Evolutionary conservation across 805 yeast genomes (phyloP), one percentile per base, ranked within the genome.

Genomic region (Lipomyces spencermartinsiae): DNA sequence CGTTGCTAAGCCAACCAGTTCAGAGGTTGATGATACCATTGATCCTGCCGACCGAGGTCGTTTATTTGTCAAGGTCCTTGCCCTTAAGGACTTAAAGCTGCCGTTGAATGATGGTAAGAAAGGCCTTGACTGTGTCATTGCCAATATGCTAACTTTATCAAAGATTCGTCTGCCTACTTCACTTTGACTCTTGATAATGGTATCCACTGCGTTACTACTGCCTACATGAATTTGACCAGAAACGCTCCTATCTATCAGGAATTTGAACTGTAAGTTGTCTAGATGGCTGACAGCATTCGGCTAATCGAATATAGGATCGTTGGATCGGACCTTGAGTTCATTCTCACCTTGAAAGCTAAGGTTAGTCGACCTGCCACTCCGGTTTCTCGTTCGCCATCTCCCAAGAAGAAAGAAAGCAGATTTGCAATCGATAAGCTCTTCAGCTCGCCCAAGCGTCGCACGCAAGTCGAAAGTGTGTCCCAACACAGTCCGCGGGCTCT

Each of bases 181-280:
- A 80, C 83, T 33, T 72, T 87, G 19, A 76, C 78, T 22, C 79
- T 89, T 63, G 97, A 93, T 76, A 93, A 93, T 76, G 97, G 97
- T 5, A 86, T 87, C 51, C 96, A 93, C 75, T 85, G 91, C 67
- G 84, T 91, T 59, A 85, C 87, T 49, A 92, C 97, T 0, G 85
- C 87, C 8, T 82, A 84, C 77, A 72, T 78, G 58, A 70, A 74
- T 0, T 64, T 84, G n/a, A 60, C 68, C 14, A 74, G 76, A 34
- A 71, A 71, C 29, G 76, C 81, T 5, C 67, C 79, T 10, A 79
- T 91, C 62, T 84, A 84, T 59, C 89, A 89, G 73, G 97, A 93
- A 73, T 92, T 91, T 77, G 97, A 92, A 75, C 78, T 89, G 56
- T 53, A 53, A 25, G 56, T 10, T 5, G 22, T 12, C 9, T 43